A percentile compares a stretch with the other conserved stretches of the same genome.
phyloP scores from a whole-genome alignment of 2,329 filamentous ascomycete genomes.

The Trichoderma sp. region DNA sequence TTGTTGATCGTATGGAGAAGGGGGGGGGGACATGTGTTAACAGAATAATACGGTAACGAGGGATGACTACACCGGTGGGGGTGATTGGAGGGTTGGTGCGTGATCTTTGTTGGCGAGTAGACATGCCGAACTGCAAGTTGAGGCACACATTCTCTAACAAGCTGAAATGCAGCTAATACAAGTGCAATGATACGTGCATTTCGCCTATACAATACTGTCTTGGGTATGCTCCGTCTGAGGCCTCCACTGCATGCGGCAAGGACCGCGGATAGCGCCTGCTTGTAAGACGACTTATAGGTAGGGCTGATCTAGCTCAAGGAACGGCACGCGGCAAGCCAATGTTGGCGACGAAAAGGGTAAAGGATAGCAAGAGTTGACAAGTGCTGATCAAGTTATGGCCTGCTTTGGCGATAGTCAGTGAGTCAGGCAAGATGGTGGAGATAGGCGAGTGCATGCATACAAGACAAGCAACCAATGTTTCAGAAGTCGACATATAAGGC shows the following conservation, averaged over 20 bases:
- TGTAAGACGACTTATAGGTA: conserved; percentile 10
- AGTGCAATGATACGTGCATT: not conserved
- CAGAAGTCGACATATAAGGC: conserved; percentile 13
- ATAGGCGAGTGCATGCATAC: conserved; percentile 3
- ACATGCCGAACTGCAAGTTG: not conserved
- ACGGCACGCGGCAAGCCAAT: conserved; percentile 8
- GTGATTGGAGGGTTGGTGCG: conserved; percentile 9
- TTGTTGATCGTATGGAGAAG: not conserved
- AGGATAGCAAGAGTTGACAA: not conserved
- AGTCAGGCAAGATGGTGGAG: conserved; percentile 11
- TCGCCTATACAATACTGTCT: not conserved
- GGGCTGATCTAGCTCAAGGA: conserved; percentile 5
- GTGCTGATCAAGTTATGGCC: conserved; percentile 14
- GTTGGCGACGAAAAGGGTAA: conserved; percentile 11
- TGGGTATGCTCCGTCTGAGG: not conserved
- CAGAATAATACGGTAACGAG: not conserved
- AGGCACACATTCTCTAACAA: conserved; percentile 16
- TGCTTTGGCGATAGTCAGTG: conserved; percentile 5
- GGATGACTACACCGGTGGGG: not conserved
- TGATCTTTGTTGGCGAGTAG: conserved; percentile 7
- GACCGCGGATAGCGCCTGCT: not conserved
- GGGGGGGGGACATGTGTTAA: not conserved
- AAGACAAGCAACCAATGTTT: conserved; percentile 8
- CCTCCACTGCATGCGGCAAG: conserved; percentile 6
- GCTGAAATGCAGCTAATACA: conserved; percentile 18